Conservation (phyloP, 2,329 filamentous ascomycete genomes). For the Graphilbum fragrans region DNA sequence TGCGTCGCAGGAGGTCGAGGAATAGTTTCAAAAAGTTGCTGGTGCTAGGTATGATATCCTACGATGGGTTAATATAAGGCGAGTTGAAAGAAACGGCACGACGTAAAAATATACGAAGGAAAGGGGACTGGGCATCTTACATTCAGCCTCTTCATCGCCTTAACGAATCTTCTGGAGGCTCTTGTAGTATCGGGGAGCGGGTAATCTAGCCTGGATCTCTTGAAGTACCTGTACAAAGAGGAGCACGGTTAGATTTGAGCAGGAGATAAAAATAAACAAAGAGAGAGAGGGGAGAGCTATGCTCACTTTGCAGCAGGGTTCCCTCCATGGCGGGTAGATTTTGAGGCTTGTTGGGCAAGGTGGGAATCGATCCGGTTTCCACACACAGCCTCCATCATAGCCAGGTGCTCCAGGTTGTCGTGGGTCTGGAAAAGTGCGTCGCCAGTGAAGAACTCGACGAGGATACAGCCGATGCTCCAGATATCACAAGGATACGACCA, state of each 20-base stretch:
- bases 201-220: slow-evolving; percentile 52
- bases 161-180: slow-evolving; percentile 54
- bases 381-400: slow-evolving; percentile 65
- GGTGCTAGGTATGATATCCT: slow-evolving; percentile 54
- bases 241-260: background rate
- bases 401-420: slow-evolving; percentile 59
- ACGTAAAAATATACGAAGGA: background rate
- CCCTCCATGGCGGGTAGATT: slow-evolving; percentile 43
- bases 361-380: slow-evolving; percentile 44
- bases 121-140: slow-evolving; percentile 22
- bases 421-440: slow-evolving; percentile 63
- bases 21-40: slow-evolving; percentile 50
- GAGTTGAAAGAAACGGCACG: background rate
- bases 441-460: slow-evolving; percentile 61
- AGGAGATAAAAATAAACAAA: background rate
- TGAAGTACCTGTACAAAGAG: slow-evolving; percentile 45
- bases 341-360: slow-evolving; percentile 44
- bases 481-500: slow-evolving; percentile 65
- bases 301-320: slow-evolving; percentile 55
- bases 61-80: slow-evolving; percentile 12
- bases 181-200: slow-evolving; percentile 50
- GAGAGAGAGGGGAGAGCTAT: background rate
- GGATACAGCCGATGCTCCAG: slow-evolving; percentile 62
- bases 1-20: slow-evolving; percentile 50
- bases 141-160: slow-evolving; percentile 57